Percentiles rank a stretch among this genome's conserved stretches.
phyloP scores from a whole-genome alignment of 805 yeast genomes.

The Barnettozyma californica region DNA sequence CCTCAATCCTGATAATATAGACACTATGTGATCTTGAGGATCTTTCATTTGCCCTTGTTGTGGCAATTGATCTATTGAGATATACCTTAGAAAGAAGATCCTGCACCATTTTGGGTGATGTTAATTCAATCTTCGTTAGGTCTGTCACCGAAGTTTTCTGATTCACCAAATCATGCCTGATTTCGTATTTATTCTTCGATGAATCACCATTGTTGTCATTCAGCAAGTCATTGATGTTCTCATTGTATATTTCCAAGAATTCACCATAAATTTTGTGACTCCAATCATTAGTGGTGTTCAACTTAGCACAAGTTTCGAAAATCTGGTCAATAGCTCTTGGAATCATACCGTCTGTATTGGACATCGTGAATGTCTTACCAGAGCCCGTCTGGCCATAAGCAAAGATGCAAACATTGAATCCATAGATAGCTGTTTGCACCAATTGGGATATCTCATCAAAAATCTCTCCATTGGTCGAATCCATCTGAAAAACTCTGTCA shows the following conservation, averaged over 20 bases:
- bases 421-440: conserved; percentile 82
- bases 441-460: conserved; percentile 84
- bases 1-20: conserved; percentile 57
- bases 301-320: conserved; percentile 46
- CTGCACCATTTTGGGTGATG: conserved; percentile 43
- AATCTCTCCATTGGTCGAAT: conserved; percentile 51
- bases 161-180: conserved; percentile 57
- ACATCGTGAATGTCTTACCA: conserved; percentile 93
- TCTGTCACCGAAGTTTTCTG: conserved; percentile 60
- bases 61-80: conserved; percentile 66
- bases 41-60: conserved; percentile 73
- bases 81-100: conserved; percentile 49
- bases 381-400: conserved; percentile 98
- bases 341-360: conserved; percentile 71
- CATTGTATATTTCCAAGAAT: conserved; percentile 88
- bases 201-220: conserved; percentile 16
- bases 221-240: conserved; percentile 66
- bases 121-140: conserved; percentile 43
- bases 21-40: conserved; percentile 92
- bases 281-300: conserved; percentile 54
- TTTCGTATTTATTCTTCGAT: conserved; percentile 46
- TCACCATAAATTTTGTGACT: conserved; percentile 58
- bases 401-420: conserved; percentile 86
- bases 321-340: conserved; percentile 70
- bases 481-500: conserved; percentile 68